Percentiles rank a stretch among this genome's conserved stretches.
Evolutionary conservation across 148 eudicot genomes (phyloP).

Genomic region (Camellia granthamiana): DNA sequence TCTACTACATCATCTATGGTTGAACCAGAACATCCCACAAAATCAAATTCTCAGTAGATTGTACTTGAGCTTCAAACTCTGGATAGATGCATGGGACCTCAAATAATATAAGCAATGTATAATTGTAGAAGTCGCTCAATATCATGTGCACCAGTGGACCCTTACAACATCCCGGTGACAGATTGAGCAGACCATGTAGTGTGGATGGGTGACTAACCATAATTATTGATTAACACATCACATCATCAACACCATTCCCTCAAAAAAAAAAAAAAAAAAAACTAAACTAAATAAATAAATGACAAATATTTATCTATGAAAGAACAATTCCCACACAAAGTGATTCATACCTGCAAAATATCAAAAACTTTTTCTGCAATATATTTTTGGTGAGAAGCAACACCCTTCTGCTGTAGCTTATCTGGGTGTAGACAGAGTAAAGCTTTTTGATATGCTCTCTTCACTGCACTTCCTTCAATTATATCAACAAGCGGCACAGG

Average conservation of each 20-base stretch:
- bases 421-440: constrained; percentile 85
- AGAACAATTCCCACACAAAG: background rate
- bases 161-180: background rate
- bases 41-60: background rate
- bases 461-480: constrained; percentile 83
- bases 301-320: background rate
- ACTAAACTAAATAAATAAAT: too few relatives aligned
- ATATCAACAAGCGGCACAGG: constrained; percentile 78
- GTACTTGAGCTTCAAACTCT: background rate
- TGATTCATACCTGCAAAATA: constrained; percentile 66
- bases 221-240: background rate
- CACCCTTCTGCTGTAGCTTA: constrained; percentile 91
- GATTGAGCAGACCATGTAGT: background rate
- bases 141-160: background rate
- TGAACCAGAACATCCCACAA: too few relatives aligned
- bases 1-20: background rate
- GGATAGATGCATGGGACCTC: background rate
- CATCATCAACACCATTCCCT: background rate
- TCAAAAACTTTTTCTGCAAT: constrained; percentile 83
- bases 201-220: background rate
- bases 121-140: too few relatives aligned
- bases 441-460: constrained; percentile 84
- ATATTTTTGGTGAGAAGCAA: constrained; percentile 65
- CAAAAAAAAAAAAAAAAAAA: background rate
- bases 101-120: background rate